Percentiles rank a stretch among this genome's conserved stretches.
Conservation (phyloP, 768 basidiomycete genomes). For the Cystofilobasidium macerans region DNA sequence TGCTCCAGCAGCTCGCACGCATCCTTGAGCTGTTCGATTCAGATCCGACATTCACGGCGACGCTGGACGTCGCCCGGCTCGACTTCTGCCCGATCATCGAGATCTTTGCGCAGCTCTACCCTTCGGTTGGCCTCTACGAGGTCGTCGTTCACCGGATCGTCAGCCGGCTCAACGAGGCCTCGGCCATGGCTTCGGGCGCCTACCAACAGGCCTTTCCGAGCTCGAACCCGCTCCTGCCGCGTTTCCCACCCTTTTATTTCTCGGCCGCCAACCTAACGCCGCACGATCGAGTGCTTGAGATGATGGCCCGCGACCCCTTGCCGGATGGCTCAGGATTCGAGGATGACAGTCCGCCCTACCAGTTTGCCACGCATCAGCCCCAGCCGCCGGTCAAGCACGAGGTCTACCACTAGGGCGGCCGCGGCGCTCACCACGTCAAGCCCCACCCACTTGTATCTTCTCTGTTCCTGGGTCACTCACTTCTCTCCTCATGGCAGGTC, state of each 20-base stretch:
- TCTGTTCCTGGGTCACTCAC: too few relatives aligned
- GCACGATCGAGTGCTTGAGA: background rate
- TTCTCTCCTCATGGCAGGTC: too few relatives aligned
- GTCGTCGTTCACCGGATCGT: conserved; percentile 2
- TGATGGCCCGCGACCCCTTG: conserved; percentile 1
- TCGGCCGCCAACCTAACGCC: background rate
- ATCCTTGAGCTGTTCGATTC: conserved; percentile 8
- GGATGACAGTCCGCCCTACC: conserved; percentile 2
- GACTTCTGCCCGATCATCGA: conserved; percentile 15
- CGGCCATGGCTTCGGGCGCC: background rate
- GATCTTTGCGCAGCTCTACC: background rate
- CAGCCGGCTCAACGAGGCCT: background rate
- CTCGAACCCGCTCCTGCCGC: conserved; percentile 1
- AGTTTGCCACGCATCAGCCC: background rate
- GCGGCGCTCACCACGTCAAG: too few relatives aligned
- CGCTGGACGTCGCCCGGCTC: conserved; percentile 3
- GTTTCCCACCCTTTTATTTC: conserved; percentile 3
- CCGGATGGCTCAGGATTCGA: background rate
- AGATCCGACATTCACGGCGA: conserved; percentile 9
- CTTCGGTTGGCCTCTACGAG: conserved; percentile 3
- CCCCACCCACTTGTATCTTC: too few relatives aligned
- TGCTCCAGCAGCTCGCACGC: conserved; percentile 20
- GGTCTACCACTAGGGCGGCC: background rate
- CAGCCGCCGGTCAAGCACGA: background rate
- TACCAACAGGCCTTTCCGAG: background rate